Evolutionary conservation across 768 basidiomycete species (phyloP).

Genomic region (Plicaturopsis crispa): DNA sequence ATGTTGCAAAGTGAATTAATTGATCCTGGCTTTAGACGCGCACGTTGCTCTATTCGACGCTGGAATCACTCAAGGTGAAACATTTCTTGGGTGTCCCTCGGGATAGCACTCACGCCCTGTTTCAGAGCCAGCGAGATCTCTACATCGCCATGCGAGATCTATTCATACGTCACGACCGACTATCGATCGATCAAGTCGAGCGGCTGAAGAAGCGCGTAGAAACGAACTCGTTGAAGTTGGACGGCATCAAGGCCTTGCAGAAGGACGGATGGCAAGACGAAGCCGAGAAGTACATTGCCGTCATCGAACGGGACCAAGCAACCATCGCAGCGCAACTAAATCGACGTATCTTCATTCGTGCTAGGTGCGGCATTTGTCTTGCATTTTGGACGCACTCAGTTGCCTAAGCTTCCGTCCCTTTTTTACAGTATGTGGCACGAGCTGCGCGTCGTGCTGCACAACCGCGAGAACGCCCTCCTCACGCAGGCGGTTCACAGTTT

Average conservation of each 20-base stretch:
- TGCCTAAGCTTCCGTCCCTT: slow-evolving; percentile 6
- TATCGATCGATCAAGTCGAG: slow-evolving; percentile 85
- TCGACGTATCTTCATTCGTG: slow-evolving; percentile 80
- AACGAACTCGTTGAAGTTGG: slow-evolving; percentile 64
- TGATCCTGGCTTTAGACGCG: slow-evolving; percentile 40
- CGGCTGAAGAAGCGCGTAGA: slow-evolving; percentile 84
- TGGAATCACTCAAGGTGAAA: slow-evolving; percentile 71
- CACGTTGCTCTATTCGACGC: slow-evolving; percentile 52
- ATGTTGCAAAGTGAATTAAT: slow-evolving; percentile 4
- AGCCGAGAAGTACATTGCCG: slow-evolving; percentile 61
- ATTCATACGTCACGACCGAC: slow-evolving; percentile 80
- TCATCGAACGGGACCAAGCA: slow-evolving; percentile 82
- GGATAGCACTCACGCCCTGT: slow-evolving; percentile 5
- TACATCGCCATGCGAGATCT: slow-evolving; percentile 85
- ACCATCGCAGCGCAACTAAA: slow-evolving; percentile 68
- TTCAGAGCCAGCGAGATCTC: slow-evolving; percentile 72
- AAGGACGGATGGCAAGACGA: slow-evolving; percentile 87
- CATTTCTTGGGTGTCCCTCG: neutral
- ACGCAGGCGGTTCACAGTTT: slow-evolving; percentile 68
- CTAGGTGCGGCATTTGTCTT: slow-evolving; percentile 46
- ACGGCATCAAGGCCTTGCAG: slow-evolving; percentile 56
- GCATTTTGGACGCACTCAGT: neutral
- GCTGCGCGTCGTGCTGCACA: slow-evolving; percentile 86
- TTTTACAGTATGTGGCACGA: slow-evolving; percentile 88
- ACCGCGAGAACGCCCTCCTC: slow-evolving; percentile 78